These are phyloP conservation scores for Eruca vesicaria DNA, from an alignment of 441 rosid species.

Conservation along the genomic window DNA sequence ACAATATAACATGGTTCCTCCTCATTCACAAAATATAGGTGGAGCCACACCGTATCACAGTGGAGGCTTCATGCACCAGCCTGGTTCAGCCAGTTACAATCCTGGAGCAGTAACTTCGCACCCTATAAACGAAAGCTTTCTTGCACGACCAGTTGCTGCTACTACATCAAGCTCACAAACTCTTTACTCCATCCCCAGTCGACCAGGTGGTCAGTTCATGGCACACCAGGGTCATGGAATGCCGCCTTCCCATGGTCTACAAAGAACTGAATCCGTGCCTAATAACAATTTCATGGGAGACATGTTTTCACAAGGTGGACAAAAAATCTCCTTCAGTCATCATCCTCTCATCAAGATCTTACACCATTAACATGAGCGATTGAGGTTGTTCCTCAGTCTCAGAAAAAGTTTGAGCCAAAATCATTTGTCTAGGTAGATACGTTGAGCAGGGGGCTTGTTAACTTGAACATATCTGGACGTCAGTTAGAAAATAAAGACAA, in stretches of 20 bases:
- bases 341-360: constrained; percentile 46
- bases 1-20: constrained; percentile 30
- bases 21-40: constrained; percentile 42
- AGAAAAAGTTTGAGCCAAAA: constrained; percentile 94
- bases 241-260: constrained; percentile 35
- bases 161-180: constrained; percentile 37
- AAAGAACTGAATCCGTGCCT: constrained; percentile 33
- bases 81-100: constrained; percentile 31
- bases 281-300: constrained; percentile 46
- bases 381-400: constrained; percentile 72
- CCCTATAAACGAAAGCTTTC: constrained; percentile 38
- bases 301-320: constrained; percentile 48
- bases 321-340: constrained; percentile 34
- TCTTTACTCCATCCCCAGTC: constrained; percentile 41
- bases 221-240: constrained; percentile 37
- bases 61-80: constrained; percentile 53
- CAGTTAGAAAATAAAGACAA: constrained; percentile 32
- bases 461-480: constrained; percentile 97
- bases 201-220: constrained; percentile 41
- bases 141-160: constrained; percentile 41
- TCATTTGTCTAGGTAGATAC: constrained; percentile 99
- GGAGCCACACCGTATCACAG: constrained; percentile 42
- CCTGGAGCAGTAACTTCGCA: constrained; percentile 37
- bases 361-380: constrained; percentile 61
- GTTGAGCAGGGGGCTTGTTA: constrained; percentile 89